phyloP scores from a whole-genome alignment of 2,329 filamentous ascomycete genomes.

The Aureobasidium musti region DNA sequence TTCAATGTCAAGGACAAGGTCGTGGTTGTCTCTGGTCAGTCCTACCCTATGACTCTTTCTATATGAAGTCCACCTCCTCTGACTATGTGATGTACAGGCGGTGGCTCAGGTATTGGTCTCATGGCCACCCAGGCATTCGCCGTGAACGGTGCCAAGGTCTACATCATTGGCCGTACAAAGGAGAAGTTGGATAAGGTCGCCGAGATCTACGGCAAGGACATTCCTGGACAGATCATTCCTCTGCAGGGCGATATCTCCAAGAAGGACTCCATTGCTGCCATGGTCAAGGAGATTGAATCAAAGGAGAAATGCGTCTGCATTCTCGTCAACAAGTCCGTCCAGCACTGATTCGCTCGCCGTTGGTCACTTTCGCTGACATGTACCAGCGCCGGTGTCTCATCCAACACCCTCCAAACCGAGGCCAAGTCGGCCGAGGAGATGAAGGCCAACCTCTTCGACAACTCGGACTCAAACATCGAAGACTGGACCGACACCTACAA shows the following conservation, averaged over 20 bases:
- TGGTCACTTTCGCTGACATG: not conserved
- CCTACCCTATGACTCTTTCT: not conserved
- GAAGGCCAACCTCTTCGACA: slow-evolving; percentile 50
- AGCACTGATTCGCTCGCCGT: too few relatives aligned
- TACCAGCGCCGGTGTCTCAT: slow-evolving; percentile 50
- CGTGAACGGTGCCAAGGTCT: slow-evolving; percentile 48
- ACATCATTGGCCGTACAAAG: slow-evolving; percentile 51
- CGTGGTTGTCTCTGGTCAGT: slow-evolving; percentile 47
- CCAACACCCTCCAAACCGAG: slow-evolving; percentile 44
- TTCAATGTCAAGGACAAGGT: slow-evolving; percentile 46
- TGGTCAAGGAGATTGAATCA: slow-evolving; percentile 48
- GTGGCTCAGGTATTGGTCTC: slow-evolving; percentile 51
- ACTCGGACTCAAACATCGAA: slow-evolving; percentile 45
- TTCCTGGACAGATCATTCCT: slow-evolving; percentile 51
- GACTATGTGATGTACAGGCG: slow-evolving; percentile 31
- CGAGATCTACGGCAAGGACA: slow-evolving; percentile 48
- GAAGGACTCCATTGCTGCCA: slow-evolving; percentile 46
- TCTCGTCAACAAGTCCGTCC: slow-evolving; percentile 44
- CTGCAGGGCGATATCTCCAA: slow-evolving; percentile 49
- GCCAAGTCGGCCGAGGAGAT: slow-evolving; percentile 46
- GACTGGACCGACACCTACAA: slow-evolving; percentile 51
- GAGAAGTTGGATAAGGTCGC: slow-evolving; percentile 53
- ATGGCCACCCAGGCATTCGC: slow-evolving; percentile 47
- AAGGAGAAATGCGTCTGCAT: slow-evolving; percentile 51
- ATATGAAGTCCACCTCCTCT: not conserved